Conservation (phyloP, 805 yeast species). For the Clavispora santaluciae region DNA sequence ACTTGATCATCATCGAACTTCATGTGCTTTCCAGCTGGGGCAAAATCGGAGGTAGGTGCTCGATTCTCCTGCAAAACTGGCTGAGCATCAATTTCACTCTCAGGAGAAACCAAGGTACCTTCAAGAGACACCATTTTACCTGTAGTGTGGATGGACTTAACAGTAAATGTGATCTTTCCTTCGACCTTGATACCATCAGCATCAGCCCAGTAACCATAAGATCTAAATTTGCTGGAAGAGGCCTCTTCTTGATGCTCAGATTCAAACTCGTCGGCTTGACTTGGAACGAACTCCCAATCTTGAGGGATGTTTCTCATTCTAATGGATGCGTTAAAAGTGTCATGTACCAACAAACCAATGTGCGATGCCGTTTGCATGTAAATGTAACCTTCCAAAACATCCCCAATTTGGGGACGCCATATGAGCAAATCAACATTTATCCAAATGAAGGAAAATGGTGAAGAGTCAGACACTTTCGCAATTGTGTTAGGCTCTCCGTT, state of each 20-base stretch:
- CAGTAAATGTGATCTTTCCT: slow-evolving; percentile 74
- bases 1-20: slow-evolving; percentile 12
- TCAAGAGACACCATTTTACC: slow-evolving; percentile 83
- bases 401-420: slow-evolving; percentile 92
- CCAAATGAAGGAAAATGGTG: slow-evolving; percentile 91
- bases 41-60: slow-evolving; percentile 21
- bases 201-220: slow-evolving; percentile 88
- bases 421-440: slow-evolving; percentile 72
- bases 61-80: slow-evolving; percentile 46
- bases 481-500: slow-evolving; percentile 40
- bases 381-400: slow-evolving; percentile 76
- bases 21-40: slow-evolving; percentile 10
- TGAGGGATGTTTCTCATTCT: slow-evolving; percentile 81
- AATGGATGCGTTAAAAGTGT: slow-evolving; percentile 91
- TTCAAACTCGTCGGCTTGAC: slow-evolving; percentile 57
- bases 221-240: slow-evolving; percentile 32
- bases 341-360: slow-evolving; percentile 84
- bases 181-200: slow-evolving; percentile 68
- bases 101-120: slow-evolving; percentile 72
- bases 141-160: slow-evolving; percentile 66
- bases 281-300: slow-evolving; percentile 80
- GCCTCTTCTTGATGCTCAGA: slow-evolving; percentile 18
- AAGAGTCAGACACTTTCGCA: slow-evolving; percentile 67
- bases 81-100: slow-evolving; percentile 48
- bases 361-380: slow-evolving; percentile 95